A percentile compares a stretch with the other conserved stretches of the same genome.
phyloP scores from a whole-genome alignment of 2,329 filamentous ascomycete genomes.

The Coniochaeta ligniaria region DNA sequence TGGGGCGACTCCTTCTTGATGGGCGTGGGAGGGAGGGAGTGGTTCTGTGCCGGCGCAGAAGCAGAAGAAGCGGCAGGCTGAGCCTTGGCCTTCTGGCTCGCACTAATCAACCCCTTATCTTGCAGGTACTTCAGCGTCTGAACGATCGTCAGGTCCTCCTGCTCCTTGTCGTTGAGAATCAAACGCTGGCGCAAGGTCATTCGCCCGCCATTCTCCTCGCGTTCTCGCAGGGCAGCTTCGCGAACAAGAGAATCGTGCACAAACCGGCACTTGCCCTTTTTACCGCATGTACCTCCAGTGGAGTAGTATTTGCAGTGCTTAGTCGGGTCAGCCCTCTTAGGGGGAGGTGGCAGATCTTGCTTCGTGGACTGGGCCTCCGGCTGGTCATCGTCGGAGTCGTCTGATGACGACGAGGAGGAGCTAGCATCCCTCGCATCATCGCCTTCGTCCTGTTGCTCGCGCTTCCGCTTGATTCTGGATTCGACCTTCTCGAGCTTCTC shows the following conservation, averaged over 20 bases:
- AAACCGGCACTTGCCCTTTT: conserved; percentile 71
- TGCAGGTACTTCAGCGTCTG: conserved; percentile 60
- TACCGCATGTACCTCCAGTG: conserved; percentile 60
- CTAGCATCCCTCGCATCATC: conserved; percentile 51
- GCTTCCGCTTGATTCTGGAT: conserved; percentile 61
- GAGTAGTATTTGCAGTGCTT: conserved; percentile 67
- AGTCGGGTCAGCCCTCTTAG: conserved; percentile 52
- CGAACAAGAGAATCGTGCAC: conserved; percentile 58
- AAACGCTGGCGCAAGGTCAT: conserved; percentile 61
- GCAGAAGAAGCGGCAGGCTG: conserved; percentile 3
- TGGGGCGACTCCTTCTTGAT: conserved; percentile 12
- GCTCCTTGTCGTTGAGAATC: conserved; percentile 60
- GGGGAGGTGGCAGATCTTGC: conserved; percentile 33
- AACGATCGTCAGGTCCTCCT: conserved; percentile 59
- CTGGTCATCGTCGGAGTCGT: conserved; percentile 49
- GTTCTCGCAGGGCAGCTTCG: conserved; percentile 55
- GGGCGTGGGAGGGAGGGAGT: conserved; percentile 12
- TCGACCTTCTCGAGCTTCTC: conserved; percentile 64
- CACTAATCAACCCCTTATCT: conserved; percentile 46
- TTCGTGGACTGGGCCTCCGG: conserved; percentile 52
- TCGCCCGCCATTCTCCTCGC: conserved; percentile 57
- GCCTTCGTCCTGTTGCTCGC: conserved; percentile 59
- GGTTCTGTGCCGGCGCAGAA: conserved; percentile 11
- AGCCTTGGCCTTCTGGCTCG: conserved; percentile 15
- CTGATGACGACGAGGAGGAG: conserved; percentile 31